Evolutionary conservation across 176 grass and related monocot genomes (phyloP), one percentile per base, ranked within the genome.

Genomic region (Calamus simplicifolius): DNA sequence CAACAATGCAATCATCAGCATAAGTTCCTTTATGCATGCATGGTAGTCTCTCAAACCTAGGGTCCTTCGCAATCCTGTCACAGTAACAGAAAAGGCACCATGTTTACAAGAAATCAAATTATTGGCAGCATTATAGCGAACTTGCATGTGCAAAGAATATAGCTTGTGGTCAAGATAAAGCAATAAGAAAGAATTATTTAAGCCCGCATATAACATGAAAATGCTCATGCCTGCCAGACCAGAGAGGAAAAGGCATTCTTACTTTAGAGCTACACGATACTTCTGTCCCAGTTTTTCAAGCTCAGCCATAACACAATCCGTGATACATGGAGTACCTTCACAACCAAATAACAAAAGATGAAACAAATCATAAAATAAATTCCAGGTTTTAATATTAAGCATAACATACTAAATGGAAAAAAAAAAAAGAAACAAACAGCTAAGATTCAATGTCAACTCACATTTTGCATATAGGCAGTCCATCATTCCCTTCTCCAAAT

Each of bases 401-500:
- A 27, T 63, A 70, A 49, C 14, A 58, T 21, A 25, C 29, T 27
- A 19, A 5, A 21, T 54, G 23, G 59, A 52, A 19, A 54, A 62
- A 14, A 25, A 25, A 2, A 70, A 53, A 21, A 23, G 7, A 5
- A 21, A 17, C 12, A 28, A 13, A 18, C 16, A n/a, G 16, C 25
- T 13, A 13, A 15, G 0, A 52, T 65, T 43, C 23, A 35, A 31
- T 29, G 26, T 5, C 29, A 26, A 59, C 80, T 79, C 66, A 96
- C 92, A 96, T 88, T 96, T 96, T 67, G 92, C 92, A 88, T 96
- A 96, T 17, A 96, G 80, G 58, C 92, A 96, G 51, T 96, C 83
- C 87, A 91, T 90, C 92, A 96, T 96, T 79, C 87, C 87, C 67
- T 96, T 96, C 70, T 90, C 92, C 75, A 96, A 82, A 96, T 96